A percentile compares a stretch with the other conserved stretches of the same genome.
These are phyloP conservation scores for Platanus orientalis DNA, from an alignment of 164 flowering plant species.

Conservation along the genomic window DNA sequence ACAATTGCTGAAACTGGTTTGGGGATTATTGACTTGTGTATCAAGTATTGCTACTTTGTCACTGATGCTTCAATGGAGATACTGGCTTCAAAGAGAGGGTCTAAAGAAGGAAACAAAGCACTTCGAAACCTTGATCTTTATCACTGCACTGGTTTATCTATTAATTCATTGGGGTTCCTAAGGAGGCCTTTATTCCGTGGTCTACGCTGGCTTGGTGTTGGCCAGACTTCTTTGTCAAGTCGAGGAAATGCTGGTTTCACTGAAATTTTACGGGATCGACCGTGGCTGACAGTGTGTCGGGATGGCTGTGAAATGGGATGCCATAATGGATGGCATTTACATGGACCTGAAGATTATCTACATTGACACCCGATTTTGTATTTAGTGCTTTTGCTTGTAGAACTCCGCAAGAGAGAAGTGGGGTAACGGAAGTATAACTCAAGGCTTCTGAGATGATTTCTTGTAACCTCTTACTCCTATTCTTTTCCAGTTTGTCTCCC, in stretches of 20 bases:
- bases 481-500: no score
- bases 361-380: no score
- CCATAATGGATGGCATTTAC: constrained; percentile 34
- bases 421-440: no score
- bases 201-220: constrained; percentile 43
- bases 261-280: constrained; percentile 16
- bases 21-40: constrained; percentile 30
- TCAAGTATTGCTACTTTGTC: constrained; percentile 32
- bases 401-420: no score
- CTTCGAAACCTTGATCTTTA: constrained; percentile 40
- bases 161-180: constrained; percentile 12
- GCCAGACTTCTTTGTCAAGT: constrained; percentile 21
- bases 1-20: constrained; percentile 16
- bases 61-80: constrained; percentile 31
- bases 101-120: constrained; percentile 7
- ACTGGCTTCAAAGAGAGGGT: constrained; percentile 22
- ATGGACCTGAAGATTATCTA: no score
- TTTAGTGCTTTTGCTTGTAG: no score
- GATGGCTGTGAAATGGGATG: constrained; percentile 52
- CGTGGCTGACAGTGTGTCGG: constrained; percentile 37
- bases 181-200: constrained; percentile 28
- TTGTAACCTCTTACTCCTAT: no score
- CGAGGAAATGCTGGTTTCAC: constrained; percentile 6
- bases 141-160: constrained; percentile 29
- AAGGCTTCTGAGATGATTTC: no score